Evolutionary conservation across 2,329 filamentous ascomycete genomes (phyloP).

Genomic region (Beauveria bassiana): DNA sequence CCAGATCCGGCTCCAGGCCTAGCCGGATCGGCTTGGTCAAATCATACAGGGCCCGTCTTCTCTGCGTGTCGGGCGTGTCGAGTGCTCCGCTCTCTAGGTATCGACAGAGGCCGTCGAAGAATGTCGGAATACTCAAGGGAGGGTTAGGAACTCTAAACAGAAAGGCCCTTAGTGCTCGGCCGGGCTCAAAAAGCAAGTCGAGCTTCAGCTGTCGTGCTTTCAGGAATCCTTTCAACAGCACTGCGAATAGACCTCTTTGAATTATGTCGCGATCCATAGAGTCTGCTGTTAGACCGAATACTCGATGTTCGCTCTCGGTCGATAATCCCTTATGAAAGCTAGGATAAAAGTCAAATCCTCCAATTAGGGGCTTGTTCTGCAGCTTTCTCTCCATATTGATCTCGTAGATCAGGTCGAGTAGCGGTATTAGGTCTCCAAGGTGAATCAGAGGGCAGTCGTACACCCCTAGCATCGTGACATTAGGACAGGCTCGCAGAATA

Average conservation of each 20-base stretch:
- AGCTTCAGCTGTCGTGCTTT: constrained; percentile 25
- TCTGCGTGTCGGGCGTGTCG: constrained; percentile 7
- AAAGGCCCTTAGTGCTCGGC: constrained; percentile 23
- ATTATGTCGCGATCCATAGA: constrained; percentile 17
- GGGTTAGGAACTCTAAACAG: constrained; percentile 22
- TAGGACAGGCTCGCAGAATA: constrained; percentile 25
- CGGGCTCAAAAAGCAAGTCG: constrained; percentile 22
- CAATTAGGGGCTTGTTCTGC: constrained; percentile 14
- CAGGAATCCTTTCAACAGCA: constrained; percentile 27
- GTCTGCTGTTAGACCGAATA: constrained; percentile 26
- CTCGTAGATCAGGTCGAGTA: constrained; percentile 29
- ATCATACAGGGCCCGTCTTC: constrained; percentile 22
- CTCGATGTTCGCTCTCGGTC: constrained; percentile 2
- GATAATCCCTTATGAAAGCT: constrained; percentile 23
- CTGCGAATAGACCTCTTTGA: constrained; percentile 26
- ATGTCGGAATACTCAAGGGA: constrained; percentile 21
- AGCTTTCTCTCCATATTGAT: constrained; percentile 22
- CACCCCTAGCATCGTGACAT: constrained; percentile 26
- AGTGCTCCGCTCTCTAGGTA: constrained; percentile 16
- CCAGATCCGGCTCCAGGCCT: constrained; percentile 17
- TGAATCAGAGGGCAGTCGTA: constrained; percentile 31
- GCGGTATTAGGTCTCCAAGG: constrained; percentile 25
- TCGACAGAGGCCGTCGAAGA: constrained; percentile 27
- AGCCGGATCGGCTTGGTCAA: constrained; percentile 25
- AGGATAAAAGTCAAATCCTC: constrained; percentile 27